Evolutionary conservation across 495 filamentous ascomycete genomes (phyloP), one percentile per base, ranked within the genome.

Genomic region (Bathelium albidoporum): DNA sequence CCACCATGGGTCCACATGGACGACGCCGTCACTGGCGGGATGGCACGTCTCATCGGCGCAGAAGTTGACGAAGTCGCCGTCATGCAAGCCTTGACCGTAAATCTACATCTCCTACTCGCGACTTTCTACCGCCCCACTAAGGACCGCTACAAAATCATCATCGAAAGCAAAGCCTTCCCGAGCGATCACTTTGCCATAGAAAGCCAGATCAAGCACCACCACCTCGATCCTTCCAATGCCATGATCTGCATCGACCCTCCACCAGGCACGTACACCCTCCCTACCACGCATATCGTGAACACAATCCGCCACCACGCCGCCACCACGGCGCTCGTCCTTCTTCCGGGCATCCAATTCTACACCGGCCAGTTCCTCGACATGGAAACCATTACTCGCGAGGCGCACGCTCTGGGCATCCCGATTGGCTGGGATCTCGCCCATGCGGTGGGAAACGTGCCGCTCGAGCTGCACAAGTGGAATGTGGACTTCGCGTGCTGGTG

Each of bases 401-500:
- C 92, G 0, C 90, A 89, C 64, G 77, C 79, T 16, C 83, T 86
- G 65, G 86, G 83, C 39, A 89, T 98, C 62, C 77, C 88, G 36
- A 83, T 96, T 41, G 89, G 92, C 61, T 98, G 91, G 91, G 94
- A 98, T 73, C 87, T 97, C 63, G 94, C 94, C 2, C 94, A 98
- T 75, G 94, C 92, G 11, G 90, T 85, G 7, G 94, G 95, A 32
- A 98, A 98, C 74, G 90, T 97, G 3, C 83, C 87, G 12, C 76
- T 97, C 16, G 75, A 79, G 26, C 81, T 98, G 28, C 90, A 96
- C 73, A 88, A 90, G 70, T 97, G 95, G 95, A 83, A 91, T 61
- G 92, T 97, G 31, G 94, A 98, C 74, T 95, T 95, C 63, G 91
- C 94, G 2, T 89, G 81, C n/a, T 98, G 94, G 94, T 98, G 94